These are phyloP conservation scores for Naganishia antarctica DNA, from an alignment of 768 basidiomycete species.

Conservation along the genomic window DNA sequence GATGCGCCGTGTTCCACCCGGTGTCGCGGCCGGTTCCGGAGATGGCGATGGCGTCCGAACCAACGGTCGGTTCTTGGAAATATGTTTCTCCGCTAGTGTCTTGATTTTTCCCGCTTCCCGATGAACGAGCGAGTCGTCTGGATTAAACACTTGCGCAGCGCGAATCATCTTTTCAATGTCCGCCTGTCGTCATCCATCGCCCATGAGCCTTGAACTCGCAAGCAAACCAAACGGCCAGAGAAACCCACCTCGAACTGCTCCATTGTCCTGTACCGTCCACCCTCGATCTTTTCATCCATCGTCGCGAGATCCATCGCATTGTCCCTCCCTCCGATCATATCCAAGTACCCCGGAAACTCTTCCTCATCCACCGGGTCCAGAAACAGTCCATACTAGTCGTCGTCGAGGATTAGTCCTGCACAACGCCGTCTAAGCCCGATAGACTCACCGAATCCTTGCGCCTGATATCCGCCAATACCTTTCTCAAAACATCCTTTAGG, in stretches of 20 bases:
- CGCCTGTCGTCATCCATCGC: slow-evolving; percentile 28
- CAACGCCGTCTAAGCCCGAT: neutral
- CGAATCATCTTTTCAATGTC: slow-evolving; percentile 39
- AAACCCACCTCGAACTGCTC: slow-evolving; percentile 40
- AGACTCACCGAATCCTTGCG: slow-evolving; percentile 41
- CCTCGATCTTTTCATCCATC: slow-evolving; percentile 44
- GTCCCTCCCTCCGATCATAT: slow-evolving; percentile 46
- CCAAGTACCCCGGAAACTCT: slow-evolving; percentile 45
- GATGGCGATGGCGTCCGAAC: slow-evolving; percentile 44
- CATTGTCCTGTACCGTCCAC: slow-evolving; percentile 39
- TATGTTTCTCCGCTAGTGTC: slow-evolving; percentile 38
- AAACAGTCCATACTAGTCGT: slow-evolving; percentile 40
- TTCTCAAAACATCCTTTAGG: slow-evolving; percentile 40
- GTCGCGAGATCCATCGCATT: slow-evolving; percentile 50
- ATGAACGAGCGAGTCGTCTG: slow-evolving; percentile 40
- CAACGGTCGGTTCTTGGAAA: slow-evolving; percentile 36
- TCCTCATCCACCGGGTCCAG: slow-evolving; percentile 40
- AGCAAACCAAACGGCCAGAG: neutral
- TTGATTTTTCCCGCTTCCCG: slow-evolving; percentile 37
- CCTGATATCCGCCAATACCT: slow-evolving; percentile 40
- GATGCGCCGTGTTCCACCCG: neutral
- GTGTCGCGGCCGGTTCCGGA: slow-evolving; percentile 30
- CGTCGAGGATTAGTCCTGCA: neutral
- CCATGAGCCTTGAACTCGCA: neutral
- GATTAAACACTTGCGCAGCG: slow-evolving; percentile 45